Evolutionary conservation across 2,329 filamentous ascomycete genomes (phyloP).

Genomic region (Colletotrichum sp.): DNA sequence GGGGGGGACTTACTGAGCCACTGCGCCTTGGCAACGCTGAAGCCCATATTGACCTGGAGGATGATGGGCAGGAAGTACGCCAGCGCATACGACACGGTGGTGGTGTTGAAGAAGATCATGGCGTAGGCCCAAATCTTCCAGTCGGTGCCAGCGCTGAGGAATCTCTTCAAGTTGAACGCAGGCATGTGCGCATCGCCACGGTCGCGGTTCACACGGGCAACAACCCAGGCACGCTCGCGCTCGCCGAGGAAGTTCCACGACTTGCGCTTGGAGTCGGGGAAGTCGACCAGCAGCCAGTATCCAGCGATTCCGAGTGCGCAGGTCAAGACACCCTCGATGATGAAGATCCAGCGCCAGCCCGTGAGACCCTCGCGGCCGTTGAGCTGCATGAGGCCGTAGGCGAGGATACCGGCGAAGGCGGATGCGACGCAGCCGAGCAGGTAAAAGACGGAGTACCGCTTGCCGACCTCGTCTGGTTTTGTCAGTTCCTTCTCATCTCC

Average conservation of each 20-base stretch:
- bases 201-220: conserved; percentile 60
- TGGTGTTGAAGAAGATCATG: conserved; percentile 67
- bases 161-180: conserved; percentile 52
- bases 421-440: conserved; percentile 70
- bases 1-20: conserved; percentile 60
- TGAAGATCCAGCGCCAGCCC: conserved; percentile 75
- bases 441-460: conserved; percentile 73
- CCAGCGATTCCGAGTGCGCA: conserved; percentile 52
- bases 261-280: conserved; percentile 61
- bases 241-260: conserved; percentile 58
- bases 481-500: neutral
- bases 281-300: conserved; percentile 68
- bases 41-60: conserved; percentile 67
- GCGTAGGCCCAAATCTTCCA: conserved; percentile 68
- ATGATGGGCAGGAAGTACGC: conserved; percentile 84
- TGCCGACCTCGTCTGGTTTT: conserved; percentile 66
- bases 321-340: conserved; percentile 60
- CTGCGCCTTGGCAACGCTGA: conserved; percentile 67
- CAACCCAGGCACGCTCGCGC: conserved; percentile 57
- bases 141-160: conserved; percentile 53
- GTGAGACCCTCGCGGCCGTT: conserved; percentile 56
- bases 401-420: conserved; percentile 71
- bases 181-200: conserved; percentile 62
- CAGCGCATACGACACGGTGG: conserved; percentile 76
- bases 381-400: conserved; percentile 73